Conservation (phyloP, 352 stramenopile genomes). For the Phytophthora lateralis region DNA sequence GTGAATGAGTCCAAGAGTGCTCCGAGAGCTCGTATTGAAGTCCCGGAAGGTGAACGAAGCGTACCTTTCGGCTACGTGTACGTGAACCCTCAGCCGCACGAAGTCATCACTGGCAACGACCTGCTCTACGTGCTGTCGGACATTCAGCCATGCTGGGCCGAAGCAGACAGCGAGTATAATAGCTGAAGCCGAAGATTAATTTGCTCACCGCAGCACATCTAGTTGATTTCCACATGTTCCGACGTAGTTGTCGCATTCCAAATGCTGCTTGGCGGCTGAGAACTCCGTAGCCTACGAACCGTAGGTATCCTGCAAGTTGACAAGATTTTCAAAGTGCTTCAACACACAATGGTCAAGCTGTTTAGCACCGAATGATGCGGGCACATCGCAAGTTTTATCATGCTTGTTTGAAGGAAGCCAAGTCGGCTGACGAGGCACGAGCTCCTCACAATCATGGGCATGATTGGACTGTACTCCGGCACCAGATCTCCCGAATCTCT, state of each 20-base stretch:
- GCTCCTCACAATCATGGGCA: constrained; percentile 17
- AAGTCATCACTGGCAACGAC: constrained; percentile 77
- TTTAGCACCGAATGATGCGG: neutral
- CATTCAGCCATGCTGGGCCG: constrained; percentile 77
- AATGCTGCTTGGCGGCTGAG: too few relatives aligned
- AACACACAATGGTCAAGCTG: neutral
- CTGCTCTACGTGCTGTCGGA: constrained; percentile 83
- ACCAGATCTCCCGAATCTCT: neutral
- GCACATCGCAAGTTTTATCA: neutral
- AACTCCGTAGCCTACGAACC: too few relatives aligned
- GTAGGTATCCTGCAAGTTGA: too few relatives aligned
- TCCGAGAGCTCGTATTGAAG: constrained; percentile 49
- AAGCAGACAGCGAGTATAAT: constrained; percentile 24
- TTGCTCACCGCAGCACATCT: neutral
- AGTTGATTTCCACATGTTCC: neutral
- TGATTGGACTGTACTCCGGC: constrained; percentile 3
- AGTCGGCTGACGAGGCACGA: constrained; percentile 1
- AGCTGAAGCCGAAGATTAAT: neutral
- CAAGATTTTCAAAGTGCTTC: neutral
- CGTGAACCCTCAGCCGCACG: constrained; percentile 73
- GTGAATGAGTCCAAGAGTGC: constrained; percentile 15
- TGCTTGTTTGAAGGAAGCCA: neutral
- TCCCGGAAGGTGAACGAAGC: constrained; percentile 59
- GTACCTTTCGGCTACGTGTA: constrained; percentile 85
- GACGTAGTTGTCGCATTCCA: neutral